A percentile compares a stretch with the other conserved stretches of the same genome.
Evolutionary conservation across 225 moss, liverwort and hornwort species (phyloP).

Genomic region (Pseudoscleropodium purum): DNA sequence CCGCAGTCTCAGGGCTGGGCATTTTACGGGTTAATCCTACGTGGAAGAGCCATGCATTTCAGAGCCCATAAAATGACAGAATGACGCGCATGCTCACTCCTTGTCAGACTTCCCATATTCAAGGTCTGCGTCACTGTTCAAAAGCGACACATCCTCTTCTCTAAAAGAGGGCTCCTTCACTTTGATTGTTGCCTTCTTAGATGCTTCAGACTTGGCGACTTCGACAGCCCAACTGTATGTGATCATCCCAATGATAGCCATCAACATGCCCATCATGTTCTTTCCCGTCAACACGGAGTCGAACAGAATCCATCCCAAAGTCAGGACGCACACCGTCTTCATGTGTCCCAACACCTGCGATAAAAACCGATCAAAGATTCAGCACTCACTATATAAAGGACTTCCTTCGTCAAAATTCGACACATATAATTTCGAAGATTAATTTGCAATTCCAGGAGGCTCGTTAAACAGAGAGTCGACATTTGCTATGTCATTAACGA

Average conservation of each 20-base stretch:
- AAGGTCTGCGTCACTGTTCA: slow-evolving; percentile 35
- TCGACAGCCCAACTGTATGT: slow-evolving; percentile 64
- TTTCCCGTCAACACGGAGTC: slow-evolving; percentile 52
- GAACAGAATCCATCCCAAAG: slow-evolving; percentile 54
- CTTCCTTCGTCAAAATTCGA: not conserved
- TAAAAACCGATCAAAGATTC: not conserved
- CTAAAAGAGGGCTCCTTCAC: slow-evolving; percentile 47
- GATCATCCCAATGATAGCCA: slow-evolving; percentile 58
- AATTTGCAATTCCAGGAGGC: not conserved
- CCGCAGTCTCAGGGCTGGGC: not conserved
- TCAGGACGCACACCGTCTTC: slow-evolving; percentile 58
- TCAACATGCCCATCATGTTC: slow-evolving; percentile 57
- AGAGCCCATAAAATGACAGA: not conserved
- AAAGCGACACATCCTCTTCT: slow-evolving; percentile 45
- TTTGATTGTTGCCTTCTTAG: slow-evolving; percentile 37
- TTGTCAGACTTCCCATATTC: slow-evolving; percentile 49
- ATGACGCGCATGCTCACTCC: slow-evolving; percentile 19
- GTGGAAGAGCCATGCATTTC: not conserved
- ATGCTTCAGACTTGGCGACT: slow-evolving; percentile 34
- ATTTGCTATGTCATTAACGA: not conserved
- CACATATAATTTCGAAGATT: not conserved
- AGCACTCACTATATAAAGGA: not conserved
- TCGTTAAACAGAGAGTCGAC: not conserved
- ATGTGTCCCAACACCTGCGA: slow-evolving; percentile 63
- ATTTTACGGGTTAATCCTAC: not conserved